Percentiles rank a stretch among this genome's conserved stretches.
phyloP scores from a whole-genome alignment of 2,329 filamentous ascomycete species.

The Pyrenophora tritici-repentis region DNA sequence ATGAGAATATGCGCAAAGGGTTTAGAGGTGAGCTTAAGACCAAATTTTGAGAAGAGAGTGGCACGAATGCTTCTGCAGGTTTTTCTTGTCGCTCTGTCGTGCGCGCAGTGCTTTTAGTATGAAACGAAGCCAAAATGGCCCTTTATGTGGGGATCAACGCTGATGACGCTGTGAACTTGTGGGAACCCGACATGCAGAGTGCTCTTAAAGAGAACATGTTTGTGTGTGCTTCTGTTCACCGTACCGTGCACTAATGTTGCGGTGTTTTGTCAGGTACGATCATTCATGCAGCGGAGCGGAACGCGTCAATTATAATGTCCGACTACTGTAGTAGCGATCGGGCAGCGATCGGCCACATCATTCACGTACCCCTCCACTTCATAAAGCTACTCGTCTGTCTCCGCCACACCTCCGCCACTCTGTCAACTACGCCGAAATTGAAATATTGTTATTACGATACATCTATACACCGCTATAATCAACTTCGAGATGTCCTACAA shows the following conservation, averaged over 20 bases:
- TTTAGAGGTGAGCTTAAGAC: slow-evolving; percentile 4
- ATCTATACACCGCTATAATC: neutral
- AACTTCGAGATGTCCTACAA: slow-evolving; percentile 23
- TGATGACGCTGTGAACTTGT: no score
- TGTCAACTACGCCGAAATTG: neutral
- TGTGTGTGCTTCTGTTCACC: neutral
- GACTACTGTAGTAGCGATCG: slow-evolving; percentile 17
- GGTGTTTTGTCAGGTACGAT: neutral
- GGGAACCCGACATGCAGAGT: no score
- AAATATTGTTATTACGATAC: neutral
- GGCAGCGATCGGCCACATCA: slow-evolving; percentile 21
- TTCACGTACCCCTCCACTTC: slow-evolving; percentile 32
- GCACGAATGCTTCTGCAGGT: neutral
- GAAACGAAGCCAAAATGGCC: no score
- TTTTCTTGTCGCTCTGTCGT: neutral
- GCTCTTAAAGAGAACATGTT: neutral
- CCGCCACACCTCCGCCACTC: neutral
- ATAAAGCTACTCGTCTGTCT: neutral
- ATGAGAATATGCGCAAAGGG: slow-evolving; percentile 50
- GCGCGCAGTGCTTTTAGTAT: no score
- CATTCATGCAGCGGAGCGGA: slow-evolving; percentile 7
- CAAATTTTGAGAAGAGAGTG: neutral
- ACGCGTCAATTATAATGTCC: slow-evolving; percentile 5
- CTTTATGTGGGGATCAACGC: no score
- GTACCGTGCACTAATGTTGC: neutral